Conservation (phyloP, 352 stramenopile genomes). For the Phytophthora rubi region DNA sequence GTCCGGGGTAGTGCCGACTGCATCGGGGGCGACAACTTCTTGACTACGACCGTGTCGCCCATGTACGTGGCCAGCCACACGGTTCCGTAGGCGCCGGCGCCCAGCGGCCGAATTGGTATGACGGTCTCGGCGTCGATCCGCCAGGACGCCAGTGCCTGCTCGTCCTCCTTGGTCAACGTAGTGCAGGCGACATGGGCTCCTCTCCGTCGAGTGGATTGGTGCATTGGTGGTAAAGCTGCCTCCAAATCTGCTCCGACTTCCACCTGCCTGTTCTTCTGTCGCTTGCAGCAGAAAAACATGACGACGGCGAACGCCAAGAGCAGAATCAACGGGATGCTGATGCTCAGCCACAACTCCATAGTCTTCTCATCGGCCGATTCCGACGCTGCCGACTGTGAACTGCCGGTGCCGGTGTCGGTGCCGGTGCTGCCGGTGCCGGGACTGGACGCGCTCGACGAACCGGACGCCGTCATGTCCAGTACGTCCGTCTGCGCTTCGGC, state of each 20-base stretch:
- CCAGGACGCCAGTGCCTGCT: slow-evolving; percentile 60
- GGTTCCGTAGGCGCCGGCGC: slow-evolving; percentile 47
- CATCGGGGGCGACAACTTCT: slow-evolving; percentile 52
- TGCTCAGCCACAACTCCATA: slow-evolving; percentile 38
- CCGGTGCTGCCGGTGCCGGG: neutral
- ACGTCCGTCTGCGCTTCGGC: slow-evolving; percentile 14
- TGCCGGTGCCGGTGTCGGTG: neutral
- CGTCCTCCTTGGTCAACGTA: slow-evolving; percentile 42
- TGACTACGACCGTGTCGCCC: slow-evolving; percentile 53
- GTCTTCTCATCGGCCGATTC: slow-evolving; percentile 17
- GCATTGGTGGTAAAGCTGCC: slow-evolving; percentile 4
- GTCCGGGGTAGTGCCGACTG: slow-evolving; percentile 33
- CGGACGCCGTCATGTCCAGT: neutral
- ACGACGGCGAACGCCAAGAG: slow-evolving; percentile 26
- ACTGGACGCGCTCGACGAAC: neutral
- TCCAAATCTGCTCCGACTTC: slow-evolving; percentile 14
- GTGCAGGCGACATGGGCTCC: neutral
- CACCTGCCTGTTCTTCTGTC: slow-evolving; percentile 4
- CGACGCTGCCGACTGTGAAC: neutral
- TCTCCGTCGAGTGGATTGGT: slow-evolving; percentile 16
- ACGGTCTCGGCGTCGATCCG: slow-evolving; percentile 52
- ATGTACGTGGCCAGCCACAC: slow-evolving; percentile 64
- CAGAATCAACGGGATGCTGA: slow-evolving; percentile 37
- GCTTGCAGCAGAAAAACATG: slow-evolving; percentile 39
- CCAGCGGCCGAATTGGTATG: slow-evolving; percentile 42